A percentile compares a stretch with the other conserved stretches of the same genome.
These are phyloP conservation scores for Phytopythium mirpurense DNA, from an alignment of 352 stramenopile genomes.

Conservation along the genomic window DNA sequence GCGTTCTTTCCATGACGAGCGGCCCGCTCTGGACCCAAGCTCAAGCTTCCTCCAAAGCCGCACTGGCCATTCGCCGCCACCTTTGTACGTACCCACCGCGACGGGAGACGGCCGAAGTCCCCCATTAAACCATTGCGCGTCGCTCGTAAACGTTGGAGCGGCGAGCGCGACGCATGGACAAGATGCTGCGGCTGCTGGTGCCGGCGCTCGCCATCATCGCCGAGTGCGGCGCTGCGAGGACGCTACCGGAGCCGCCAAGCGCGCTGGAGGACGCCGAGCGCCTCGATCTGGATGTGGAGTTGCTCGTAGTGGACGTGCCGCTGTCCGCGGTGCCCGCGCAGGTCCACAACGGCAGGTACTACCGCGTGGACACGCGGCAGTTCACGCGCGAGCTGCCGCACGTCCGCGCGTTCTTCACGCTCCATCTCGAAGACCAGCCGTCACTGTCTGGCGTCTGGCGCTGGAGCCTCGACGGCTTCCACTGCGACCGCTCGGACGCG, in stretches of 20 bases:
- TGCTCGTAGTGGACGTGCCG: conserved; percentile 21
- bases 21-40: not conserved
- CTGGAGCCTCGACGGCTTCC: conserved; percentile 41
- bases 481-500: conserved; percentile 16
- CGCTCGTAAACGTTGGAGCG: no score
- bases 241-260: no score
- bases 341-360: conserved; percentile 29
- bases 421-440: conserved; percentile 9
- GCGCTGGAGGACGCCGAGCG: not conserved
- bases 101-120: no score
- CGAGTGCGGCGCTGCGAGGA: not conserved
- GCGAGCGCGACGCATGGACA: not conserved
- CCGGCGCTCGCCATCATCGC: not conserved
- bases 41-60: not conserved
- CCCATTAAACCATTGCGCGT: no score
- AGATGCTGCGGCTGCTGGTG: not conserved
- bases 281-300: not conserved
- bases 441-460: not conserved
- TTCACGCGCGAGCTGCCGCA: conserved; percentile 27
- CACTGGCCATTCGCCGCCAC: not conserved
- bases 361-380: conserved; percentile 8
- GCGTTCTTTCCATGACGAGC: not conserved
- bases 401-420: conserved; percentile 31
- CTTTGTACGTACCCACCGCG: not conserved
- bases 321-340: conserved; percentile 18